Base-by-base conservation (phyloP, 2,329 filamentous ascomycete species). In the Diaporthe batatas region DNA sequence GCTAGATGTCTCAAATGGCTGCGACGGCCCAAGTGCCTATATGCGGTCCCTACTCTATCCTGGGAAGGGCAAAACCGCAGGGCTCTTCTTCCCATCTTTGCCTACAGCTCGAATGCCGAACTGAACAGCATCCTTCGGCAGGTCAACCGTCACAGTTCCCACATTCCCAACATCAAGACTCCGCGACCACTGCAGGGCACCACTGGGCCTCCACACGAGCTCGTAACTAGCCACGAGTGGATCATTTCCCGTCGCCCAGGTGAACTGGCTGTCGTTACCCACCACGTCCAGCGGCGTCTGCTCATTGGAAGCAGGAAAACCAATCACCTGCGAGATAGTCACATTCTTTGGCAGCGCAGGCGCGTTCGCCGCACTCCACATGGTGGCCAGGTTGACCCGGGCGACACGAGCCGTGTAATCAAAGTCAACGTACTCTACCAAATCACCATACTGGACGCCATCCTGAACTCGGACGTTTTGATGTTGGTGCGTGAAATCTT, bases 91-190 rank as follows among this genome's bases (percentile, higher is more conserved):
- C n/a, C 87, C 87, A 77, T 87, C 85, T 73, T 76, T 81, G 0
- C 86, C 86, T 6, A 88, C 85, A 25, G 86, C 82, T 75, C 88
- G 80, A 0, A 90, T 82, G 0, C 89, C 88, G 79, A 90, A 89
- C 32, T 88, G 84, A 16, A 88, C 86, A 79, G 89, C 88, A 74
- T 91, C 89, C 79, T 90, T 90, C 71, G 84, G 87, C 75, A 90
- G 77, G 1, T 83, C 78, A 21, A 91, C 79, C 6, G 82, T 86
- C 6, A 83, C 85, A 53, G 78, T 81, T 0, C 81, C 81, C 4
- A 84, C 84, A 32, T 84, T 81, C 0, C 88, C 88, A 4, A 90
- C 87, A 76, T 85, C 81, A 1, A 87, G 72, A 32, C 82, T 79
- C 72, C 85, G 82, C 54, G 85, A 86, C 87, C 86, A 89, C 65